phyloP scores from a whole-genome alignment of 495 filamentous ascomycete species.

The Lasiosphaeris hirsuta region DNA sequence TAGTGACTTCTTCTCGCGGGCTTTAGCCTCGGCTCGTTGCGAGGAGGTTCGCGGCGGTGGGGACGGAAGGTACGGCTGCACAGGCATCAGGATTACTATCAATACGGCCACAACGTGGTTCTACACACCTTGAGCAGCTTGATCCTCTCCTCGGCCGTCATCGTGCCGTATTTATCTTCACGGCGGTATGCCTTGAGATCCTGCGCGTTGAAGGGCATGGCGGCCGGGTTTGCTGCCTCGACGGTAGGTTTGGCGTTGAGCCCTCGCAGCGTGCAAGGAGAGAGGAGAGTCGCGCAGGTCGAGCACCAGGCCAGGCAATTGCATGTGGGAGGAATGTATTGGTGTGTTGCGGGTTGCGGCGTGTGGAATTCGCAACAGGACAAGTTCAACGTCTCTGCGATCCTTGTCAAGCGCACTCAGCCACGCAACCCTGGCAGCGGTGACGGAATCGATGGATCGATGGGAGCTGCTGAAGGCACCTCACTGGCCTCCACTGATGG shows the following conservation, averaged over 20 bases:
- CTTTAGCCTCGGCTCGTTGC: slow-evolving; percentile 17
- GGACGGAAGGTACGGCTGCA: slow-evolving; percentile 68
- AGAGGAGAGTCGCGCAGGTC: no score
- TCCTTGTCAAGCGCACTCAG: no score
- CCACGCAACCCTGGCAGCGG: no score
- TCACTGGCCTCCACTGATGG: no score
- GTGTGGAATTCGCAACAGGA: no score
- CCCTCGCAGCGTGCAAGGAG: neutral
- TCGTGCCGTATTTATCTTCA: slow-evolving; percentile 56
- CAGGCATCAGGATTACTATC: slow-evolving; percentile 18
- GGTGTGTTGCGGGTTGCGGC: no score
- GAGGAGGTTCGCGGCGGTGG: slow-evolving; percentile 40
- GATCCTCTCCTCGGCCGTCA: slow-evolving; percentile 66
- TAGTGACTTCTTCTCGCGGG: slow-evolving; percentile 29
- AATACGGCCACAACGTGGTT: neutral
- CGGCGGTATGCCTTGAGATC: slow-evolving; percentile 60
- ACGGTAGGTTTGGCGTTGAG: neutral
- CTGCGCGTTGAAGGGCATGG: slow-evolving; percentile 52
- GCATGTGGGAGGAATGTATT: no score
- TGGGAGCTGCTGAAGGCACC: no score
- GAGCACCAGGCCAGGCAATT: no score
- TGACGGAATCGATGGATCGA: no score
- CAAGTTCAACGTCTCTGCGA: no score
- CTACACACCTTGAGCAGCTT: slow-evolving; percentile 55
- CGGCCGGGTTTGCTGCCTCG: neutral